Conservation (phyloP, 441 rosid species). For the Flueggea neowawraea region DNA sequence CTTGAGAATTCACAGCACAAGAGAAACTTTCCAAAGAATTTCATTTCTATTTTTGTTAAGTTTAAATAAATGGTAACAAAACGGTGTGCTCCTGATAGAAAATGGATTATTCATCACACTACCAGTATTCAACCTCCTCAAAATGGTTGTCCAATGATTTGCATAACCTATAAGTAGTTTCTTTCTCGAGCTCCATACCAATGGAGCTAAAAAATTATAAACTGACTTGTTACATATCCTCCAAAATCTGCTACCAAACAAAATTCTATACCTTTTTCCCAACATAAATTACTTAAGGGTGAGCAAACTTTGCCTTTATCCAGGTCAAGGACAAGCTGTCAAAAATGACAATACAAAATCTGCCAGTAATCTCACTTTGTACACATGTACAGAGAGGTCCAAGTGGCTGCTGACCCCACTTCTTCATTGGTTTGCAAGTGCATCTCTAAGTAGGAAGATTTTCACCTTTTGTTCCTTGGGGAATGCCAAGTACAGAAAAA, state of each 20-base stretch:
- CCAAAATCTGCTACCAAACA: constrained; percentile 14
- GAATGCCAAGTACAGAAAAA: constrained; percentile 11
- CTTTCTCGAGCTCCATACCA: constrained; percentile 22
- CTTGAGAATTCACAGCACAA: constrained; percentile 8
- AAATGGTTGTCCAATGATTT: constrained; percentile 35
- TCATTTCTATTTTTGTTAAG: constrained; percentile 13
- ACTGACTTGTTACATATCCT: constrained; percentile 19
- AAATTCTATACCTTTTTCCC: constrained; percentile 14
- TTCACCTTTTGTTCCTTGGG: constrained; percentile 19
- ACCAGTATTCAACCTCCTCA: constrained; percentile 31
- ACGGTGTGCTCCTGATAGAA: constrained; percentile 10
- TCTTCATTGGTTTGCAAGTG: constrained; percentile 25
- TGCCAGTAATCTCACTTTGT: constrained; percentile 35
- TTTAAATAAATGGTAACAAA: constrained; percentile 11
- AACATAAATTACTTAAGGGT: constrained; percentile 20
- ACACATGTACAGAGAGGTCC: constrained; percentile 44
- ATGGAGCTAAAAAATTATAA: constrained; percentile 23
- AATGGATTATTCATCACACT: constrained; percentile 18
- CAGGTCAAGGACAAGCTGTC: constrained; percentile 20
- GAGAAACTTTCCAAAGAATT: constrained; percentile 17
- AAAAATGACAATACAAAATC: constrained; percentile 32
- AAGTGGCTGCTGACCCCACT: constrained; percentile 15
- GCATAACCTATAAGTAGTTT: constrained; percentile 18
- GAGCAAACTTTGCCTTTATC: constrained; percentile 22
- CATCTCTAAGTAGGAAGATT: constrained; percentile 24